Conservation (phyloP, 768 basidiomycete species). For the Macrolepiota fuliginosa region DNA sequence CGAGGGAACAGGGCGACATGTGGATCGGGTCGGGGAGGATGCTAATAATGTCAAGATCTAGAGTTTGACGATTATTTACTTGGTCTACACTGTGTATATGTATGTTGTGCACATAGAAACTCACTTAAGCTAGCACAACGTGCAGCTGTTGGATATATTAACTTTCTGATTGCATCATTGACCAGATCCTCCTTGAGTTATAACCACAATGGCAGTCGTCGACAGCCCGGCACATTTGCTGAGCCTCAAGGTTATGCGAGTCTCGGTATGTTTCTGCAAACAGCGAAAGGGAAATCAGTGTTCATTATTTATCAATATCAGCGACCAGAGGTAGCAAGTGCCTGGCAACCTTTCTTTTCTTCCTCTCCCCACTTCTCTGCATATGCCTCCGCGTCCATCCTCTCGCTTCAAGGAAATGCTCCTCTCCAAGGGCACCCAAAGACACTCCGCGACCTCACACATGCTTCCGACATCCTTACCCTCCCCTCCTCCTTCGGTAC, state of each 20-base stretch:
- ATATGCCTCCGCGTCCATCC: slow-evolving; percentile 73
- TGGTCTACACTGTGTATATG: too few relatives aligned
- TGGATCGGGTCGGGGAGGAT: slow-evolving; percentile 16
- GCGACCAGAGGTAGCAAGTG: slow-evolving; percentile 71
- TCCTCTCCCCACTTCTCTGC: slow-evolving; percentile 73
- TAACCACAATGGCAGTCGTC: slow-evolving; percentile 25
- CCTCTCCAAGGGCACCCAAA: slow-evolving; percentile 79
- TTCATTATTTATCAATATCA: slow-evolving; percentile 26
- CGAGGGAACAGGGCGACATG: slow-evolving; percentile 14
- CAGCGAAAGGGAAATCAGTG: not conserved
- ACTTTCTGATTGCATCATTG: not conserved
- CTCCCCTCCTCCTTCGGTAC: slow-evolving; percentile 82
- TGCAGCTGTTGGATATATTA: too few relatives aligned
- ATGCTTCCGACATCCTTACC: slow-evolving; percentile 75
- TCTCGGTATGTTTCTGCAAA: slow-evolving; percentile 54
- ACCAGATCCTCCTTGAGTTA: not conserved
- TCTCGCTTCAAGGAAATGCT: slow-evolving; percentile 69
- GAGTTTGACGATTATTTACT: too few relatives aligned
- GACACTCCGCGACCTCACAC: slow-evolving; percentile 78
- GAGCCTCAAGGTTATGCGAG: slow-evolving; percentile 84
- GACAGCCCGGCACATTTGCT: slow-evolving; percentile 66
- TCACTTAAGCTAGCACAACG: too few relatives aligned
- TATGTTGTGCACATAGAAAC: too few relatives aligned
- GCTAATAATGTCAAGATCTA: not conserved
- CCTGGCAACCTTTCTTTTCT: slow-evolving; percentile 89